phyloP scores from a whole-genome alignment of 345 rosid genomes.

The Adansonia digitata region DNA sequence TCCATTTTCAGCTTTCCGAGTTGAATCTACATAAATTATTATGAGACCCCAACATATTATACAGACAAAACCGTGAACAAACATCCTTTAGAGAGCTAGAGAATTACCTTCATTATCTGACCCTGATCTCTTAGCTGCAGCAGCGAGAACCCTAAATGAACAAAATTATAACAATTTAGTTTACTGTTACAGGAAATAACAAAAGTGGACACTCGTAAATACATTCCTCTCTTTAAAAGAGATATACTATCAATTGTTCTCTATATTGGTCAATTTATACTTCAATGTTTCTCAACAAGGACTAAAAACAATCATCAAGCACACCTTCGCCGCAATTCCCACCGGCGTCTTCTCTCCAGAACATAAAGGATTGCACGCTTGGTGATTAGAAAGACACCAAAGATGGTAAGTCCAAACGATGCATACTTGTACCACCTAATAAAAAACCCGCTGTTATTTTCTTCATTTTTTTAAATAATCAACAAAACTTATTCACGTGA shows the following conservation, averaged over 20 bases:
- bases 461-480: constrained; percentile 1
- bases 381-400: constrained; percentile 63
- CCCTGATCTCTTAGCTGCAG: constrained; percentile 69
- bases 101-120: constrained; percentile 54
- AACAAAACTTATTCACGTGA: not conserved
- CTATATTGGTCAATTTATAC: not conserved
- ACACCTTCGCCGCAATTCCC: constrained; percentile 53
- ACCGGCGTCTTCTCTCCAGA: constrained; percentile 53
- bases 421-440: constrained; percentile 72
- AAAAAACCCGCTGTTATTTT: constrained; percentile 15
- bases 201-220: not conserved
- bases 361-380: constrained; percentile 47
- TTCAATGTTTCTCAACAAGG: not conserved
- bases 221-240: not conserved
- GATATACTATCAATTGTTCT: not conserved
- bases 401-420: constrained; percentile 56
- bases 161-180: constrained; percentile 14
- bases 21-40: constrained; percentile 35
- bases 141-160: constrained; percentile 81
- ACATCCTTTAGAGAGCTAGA: not conserved
- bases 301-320: not conserved
- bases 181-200: constrained; percentile 9
- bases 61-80: not conserved
- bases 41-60: constrained; percentile 13
- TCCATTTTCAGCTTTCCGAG: constrained; percentile 43